Percentiles rank a stretch among this genome's conserved stretches.
Conservation (phyloP, 2,329 filamentous ascomycete genomes). For the Alternaria gaisen region DNA sequence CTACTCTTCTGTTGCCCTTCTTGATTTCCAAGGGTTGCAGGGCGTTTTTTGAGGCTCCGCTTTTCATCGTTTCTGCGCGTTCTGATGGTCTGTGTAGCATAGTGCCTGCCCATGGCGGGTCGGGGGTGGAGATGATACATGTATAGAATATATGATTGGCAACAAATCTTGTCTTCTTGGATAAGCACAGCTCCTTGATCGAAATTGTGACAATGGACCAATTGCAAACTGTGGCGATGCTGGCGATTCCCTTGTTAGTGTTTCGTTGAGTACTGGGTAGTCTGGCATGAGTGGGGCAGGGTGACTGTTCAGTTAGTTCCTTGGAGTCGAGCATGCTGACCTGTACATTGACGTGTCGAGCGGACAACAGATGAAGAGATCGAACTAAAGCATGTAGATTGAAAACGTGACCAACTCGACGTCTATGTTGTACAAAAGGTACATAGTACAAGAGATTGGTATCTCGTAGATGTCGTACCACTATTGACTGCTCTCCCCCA, state of each 20-base stretch:
- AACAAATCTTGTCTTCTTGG: constrained; percentile 9
- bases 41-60: constrained; percentile 32
- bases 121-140: constrained; percentile 16
- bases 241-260: background rate
- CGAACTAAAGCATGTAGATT: constrained; percentile 43
- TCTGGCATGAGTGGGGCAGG: background rate
- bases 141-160: constrained; percentile 27
- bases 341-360: background rate
- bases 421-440: constrained; percentile 55
- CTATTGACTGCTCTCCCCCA: constrained; percentile 27
- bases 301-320: background rate
- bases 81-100: constrained; percentile 25
- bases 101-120: constrained; percentile 14
- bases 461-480: constrained; percentile 33
- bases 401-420: constrained; percentile 45
- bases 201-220: background rate
- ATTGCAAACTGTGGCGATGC: background rate
- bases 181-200: background rate
- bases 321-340: background rate
- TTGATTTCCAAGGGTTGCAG: constrained; percentile 20
- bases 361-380: background rate
- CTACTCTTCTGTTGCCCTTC: constrained; percentile 34
- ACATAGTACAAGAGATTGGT: constrained; percentile 50
- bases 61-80: constrained; percentile 15
- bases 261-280: background rate